Base-by-base conservation (phyloP, 805 yeast genomes). In the Myxozyma neotropica region DNA sequence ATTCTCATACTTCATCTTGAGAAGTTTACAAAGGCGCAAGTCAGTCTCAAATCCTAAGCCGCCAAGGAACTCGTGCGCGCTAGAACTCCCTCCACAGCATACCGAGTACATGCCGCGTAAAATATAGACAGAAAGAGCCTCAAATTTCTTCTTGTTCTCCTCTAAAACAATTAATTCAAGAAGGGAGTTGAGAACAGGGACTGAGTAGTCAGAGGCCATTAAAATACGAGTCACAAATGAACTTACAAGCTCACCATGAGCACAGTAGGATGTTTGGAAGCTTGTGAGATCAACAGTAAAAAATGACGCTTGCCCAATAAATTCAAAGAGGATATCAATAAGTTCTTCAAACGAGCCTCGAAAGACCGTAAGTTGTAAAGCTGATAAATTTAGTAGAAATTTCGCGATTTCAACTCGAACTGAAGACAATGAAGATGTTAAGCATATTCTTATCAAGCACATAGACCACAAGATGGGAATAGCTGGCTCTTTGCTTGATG, bases 231-330 rank as follows among this genome's bases (percentile, higher is more conserved):
- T 27, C 8, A 63, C 46, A 26, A 64, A 57, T 8, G 43, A 40
- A 1, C 69, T 50, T 1, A 70, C 65, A 0, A 36, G 38, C 1
- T 63, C 59, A 21, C 75, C 74, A 55, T 75, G 77, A 6, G 72
- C 63, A 65, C 62, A 43, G 48, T 55, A 47, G 12, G 29, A 27
- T 0, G 26, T 15, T 12, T 51, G 46, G 15, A 45, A 33, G 0
- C 29, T 26, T 2, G 31, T 4, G 29, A 17, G 12, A 15, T 29
- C 49, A n/a, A 50, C 49, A 3, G 53, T 33, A 36, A 58, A 61
- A 17, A 57, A 50, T 4, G 58, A 47, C 3, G 65, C 53, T 19
- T 61, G 62, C 7, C 50, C 51, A 3, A 54, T 38, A 19, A 54
- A 53, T 10, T 55, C 59, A 15, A 61, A 36, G 6, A 58, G 40